Evolutionary conservation across 306 rosid species (phyloP).

Genomic region (Inga oerstediana): DNA sequence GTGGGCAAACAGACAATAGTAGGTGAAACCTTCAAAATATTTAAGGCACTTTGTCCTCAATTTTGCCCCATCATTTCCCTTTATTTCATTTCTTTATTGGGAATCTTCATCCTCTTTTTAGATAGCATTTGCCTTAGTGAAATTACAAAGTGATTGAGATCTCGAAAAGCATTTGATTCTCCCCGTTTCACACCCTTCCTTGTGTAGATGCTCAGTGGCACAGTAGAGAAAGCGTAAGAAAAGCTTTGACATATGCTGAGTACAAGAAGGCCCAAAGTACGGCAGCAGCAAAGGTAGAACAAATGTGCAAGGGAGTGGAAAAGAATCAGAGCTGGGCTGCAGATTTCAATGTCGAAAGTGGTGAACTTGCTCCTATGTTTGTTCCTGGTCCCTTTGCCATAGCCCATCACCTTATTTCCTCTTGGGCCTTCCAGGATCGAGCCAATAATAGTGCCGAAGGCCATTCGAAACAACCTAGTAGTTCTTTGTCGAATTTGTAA

Average conservation of each 20-base stretch:
- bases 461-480: constrained; percentile 15
- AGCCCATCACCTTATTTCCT: constrained; percentile 81
- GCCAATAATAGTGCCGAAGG: neutral
- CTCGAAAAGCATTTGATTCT: neutral
- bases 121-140: neutral
- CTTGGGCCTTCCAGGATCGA: constrained; percentile 59
- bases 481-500: constrained; percentile 41
- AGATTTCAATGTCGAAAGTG: constrained; percentile 70
- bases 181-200: constrained; percentile 2
- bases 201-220: constrained; percentile 62
- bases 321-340: constrained; percentile 61
- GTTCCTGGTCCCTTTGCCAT: constrained; percentile 90
- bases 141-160: neutral
- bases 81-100: neutral
- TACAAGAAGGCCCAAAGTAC: constrained; percentile 76
- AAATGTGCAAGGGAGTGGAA: constrained; percentile 75
- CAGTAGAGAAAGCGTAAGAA: constrained; percentile 74
- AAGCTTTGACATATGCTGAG: constrained; percentile 64
- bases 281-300: constrained; percentile 70
- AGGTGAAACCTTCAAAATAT: neutral
- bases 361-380: constrained; percentile 75
- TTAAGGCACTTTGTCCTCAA: neutral
- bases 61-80: neutral
- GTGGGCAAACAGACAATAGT: neutral
- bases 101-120: neutral